A percentile compares a stretch with the other conserved stretches of the same genome.
phyloP scores from a whole-genome alignment of 2,329 filamentous ascomycete genomes.

The Pseudocercospora cruenta region DNA sequence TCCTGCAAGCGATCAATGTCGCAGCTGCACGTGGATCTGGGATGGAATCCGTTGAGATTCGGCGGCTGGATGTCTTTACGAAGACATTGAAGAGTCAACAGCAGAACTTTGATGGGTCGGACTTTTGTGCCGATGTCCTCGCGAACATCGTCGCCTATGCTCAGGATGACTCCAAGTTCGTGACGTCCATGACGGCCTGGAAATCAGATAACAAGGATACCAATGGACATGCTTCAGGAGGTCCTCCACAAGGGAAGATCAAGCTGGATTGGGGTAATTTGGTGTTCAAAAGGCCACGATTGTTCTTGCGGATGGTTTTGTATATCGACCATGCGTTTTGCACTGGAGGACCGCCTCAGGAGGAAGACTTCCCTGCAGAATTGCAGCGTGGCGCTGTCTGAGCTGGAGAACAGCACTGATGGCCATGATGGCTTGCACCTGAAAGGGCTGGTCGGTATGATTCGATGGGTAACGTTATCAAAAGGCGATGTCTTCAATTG shows the following conservation, averaged over 20 bases:
- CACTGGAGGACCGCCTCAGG: constrained; percentile 24
- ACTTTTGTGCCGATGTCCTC: constrained; percentile 28
- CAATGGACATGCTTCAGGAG: constrained; percentile 14
- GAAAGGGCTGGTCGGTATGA: not conserved
- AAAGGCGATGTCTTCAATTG: too few species aligned
- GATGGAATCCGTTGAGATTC: constrained; percentile 26
- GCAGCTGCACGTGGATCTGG: constrained; percentile 27
- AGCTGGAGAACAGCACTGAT: not conserved
- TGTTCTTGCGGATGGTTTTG: constrained; percentile 27
- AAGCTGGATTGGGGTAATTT: constrained; percentile 29
- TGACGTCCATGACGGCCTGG: constrained; percentile 27
- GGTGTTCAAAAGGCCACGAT: constrained; percentile 28
- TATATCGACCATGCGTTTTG: constrained; percentile 29
- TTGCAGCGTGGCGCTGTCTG: constrained; percentile 23
- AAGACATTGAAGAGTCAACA: constrained; percentile 27
- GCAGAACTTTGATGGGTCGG: constrained; percentile 28
- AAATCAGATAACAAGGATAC: constrained; percentile 20
- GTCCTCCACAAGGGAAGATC: constrained; percentile 18
- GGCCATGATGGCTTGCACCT: not conserved
- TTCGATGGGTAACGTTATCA: not conserved
- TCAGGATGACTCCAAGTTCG: constrained; percentile 27
- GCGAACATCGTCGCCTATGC: constrained; percentile 29
- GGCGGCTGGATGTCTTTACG: constrained; percentile 27
- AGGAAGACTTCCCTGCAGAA: constrained; percentile 29
- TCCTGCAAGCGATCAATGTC: constrained; percentile 29